Conservation (phyloP, 164 flowering plant genomes). For the Amborella trichopoda region DNA sequence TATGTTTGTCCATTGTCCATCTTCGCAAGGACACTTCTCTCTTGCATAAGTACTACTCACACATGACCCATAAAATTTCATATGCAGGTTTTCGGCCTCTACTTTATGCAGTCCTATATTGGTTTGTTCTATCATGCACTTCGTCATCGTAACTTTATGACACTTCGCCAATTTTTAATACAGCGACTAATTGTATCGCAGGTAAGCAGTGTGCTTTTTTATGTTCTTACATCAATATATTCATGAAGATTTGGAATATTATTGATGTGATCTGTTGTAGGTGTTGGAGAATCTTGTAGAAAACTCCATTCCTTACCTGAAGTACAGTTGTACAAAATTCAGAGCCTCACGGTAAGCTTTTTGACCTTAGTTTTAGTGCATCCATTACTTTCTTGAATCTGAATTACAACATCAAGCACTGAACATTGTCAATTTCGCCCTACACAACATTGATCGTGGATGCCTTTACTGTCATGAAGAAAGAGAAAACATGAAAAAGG, state of each 20-base stretch:
- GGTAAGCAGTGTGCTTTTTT: constrained; percentile 23
- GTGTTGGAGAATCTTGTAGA: constrained; percentile 73
- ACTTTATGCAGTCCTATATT: constrained; percentile 92
- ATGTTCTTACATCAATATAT: neutral
- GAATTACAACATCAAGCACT: neutral
- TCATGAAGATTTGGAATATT: neutral
- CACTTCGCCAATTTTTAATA: constrained; percentile 73
- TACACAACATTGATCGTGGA: no score
- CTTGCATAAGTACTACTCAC: no score
- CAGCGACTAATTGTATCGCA: constrained; percentile 77
- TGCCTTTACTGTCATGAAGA: constrained; percentile 15
- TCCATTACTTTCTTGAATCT: neutral
- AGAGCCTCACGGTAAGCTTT: constrained; percentile 54
- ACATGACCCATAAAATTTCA: no score
- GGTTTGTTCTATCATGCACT: constrained; percentile 85
- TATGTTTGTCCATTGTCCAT: no score
- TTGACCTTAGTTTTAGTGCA: constrained; percentile 4
- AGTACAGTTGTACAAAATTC: constrained; percentile 68
- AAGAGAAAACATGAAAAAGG: constrained; percentile 50
- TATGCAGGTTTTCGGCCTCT: constrained; percentile 89
- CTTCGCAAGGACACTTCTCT: no score
- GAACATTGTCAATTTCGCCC: no score
- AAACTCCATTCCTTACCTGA: constrained; percentile 71
- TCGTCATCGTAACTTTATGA: constrained; percentile 59
- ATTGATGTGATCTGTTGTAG: constrained; percentile 21